Conservation (phyloP, 2,329 filamentous ascomycete species). For the Sporothrix euskadiensis region DNA sequence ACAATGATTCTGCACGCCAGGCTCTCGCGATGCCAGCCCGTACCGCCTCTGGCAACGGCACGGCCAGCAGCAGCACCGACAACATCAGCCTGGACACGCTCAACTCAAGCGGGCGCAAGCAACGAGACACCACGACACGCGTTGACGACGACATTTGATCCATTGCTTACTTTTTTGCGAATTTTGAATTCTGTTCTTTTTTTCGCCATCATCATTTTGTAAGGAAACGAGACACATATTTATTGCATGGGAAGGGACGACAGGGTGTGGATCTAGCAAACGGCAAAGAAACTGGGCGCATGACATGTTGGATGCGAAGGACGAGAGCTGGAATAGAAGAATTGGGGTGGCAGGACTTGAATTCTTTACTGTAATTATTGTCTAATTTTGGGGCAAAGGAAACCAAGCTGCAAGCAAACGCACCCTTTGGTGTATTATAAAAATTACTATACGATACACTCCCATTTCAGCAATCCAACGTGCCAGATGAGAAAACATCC, state of each 20-base stretch:
- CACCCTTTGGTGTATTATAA: not conserved
- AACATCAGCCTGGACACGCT: constrained; percentile 60
- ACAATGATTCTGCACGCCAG: constrained; percentile 79
- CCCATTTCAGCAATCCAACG: not conserved
- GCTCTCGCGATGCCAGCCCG: constrained; percentile 72
- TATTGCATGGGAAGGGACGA: not conserved
- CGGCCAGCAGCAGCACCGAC: constrained; percentile 43
- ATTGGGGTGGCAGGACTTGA: not conserved
- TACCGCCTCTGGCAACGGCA: constrained; percentile 30
- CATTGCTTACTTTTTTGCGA: constrained; percentile 6
- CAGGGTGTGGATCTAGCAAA: not conserved
- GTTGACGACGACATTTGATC: constrained; percentile 59
- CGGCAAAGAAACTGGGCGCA: not conserved
- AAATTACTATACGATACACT: not conserved
- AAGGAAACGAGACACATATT: not conserved
- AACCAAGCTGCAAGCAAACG: not conserved
- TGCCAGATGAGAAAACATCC: not conserved
- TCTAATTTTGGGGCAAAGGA: not conserved
- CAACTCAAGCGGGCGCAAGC: constrained; percentile 60
- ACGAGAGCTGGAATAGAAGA: not conserved
- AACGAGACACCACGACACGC: constrained; percentile 43
- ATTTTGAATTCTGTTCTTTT: not conserved
- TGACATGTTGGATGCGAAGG: constrained; percentile 3
- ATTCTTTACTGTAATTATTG: constrained; percentile 7
- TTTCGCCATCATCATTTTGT: not conserved